These are phyloP conservation scores for Cladobotryum mycophilum DNA, from an alignment of 2,329 filamentous ascomycete genomes.

Conservation along the genomic window DNA sequence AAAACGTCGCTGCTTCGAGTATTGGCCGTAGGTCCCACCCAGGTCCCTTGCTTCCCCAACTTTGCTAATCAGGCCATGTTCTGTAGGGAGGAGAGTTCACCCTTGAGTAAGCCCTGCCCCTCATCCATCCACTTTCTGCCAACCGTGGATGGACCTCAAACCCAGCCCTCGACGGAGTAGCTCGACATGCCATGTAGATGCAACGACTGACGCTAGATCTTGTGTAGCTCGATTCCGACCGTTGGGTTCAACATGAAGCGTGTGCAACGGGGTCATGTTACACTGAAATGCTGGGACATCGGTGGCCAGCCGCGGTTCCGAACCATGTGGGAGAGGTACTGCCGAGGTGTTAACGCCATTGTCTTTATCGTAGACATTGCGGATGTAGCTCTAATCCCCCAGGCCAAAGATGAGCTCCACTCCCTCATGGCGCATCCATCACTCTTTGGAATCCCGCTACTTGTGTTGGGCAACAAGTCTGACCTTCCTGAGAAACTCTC, in stretches of 20 bases:
- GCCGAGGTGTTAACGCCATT: slow-evolving; percentile 93
- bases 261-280: slow-evolving; percentile 96
- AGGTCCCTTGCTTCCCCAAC: slow-evolving; percentile 11
- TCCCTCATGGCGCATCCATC: slow-evolving; percentile 77
- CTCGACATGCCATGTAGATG: background rate
- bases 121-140: slow-evolving; percentile 6
- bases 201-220: slow-evolving; percentile 33
- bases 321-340: slow-evolving; percentile 99
- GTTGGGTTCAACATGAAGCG: slow-evolving; percentile 99
- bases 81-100: slow-evolving; percentile 92
- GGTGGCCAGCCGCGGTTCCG: slow-evolving; percentile 95
- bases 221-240: slow-evolving; percentile 85
- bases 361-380: slow-evolving; percentile 98
- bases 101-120: slow-evolving; percentile 70
- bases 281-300: slow-evolving; percentile 98
- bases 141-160: background rate
- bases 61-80: slow-evolving; percentile 12
- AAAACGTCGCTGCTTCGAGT: slow-evolving; percentile 94
- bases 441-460: slow-evolving; percentile 80
- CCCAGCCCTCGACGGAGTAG: background rate
- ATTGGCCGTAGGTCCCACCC: slow-evolving; percentile 68
- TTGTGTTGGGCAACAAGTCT: slow-evolving; percentile 96
- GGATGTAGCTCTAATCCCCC: slow-evolving; percentile 70
- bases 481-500: slow-evolving; percentile 86
- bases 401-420: slow-evolving; percentile 89